These are phyloP conservation scores for Mortierella sp. DNA, from an alignment of 371 early-diverging fungal species.

Conservation along the genomic window DNA sequence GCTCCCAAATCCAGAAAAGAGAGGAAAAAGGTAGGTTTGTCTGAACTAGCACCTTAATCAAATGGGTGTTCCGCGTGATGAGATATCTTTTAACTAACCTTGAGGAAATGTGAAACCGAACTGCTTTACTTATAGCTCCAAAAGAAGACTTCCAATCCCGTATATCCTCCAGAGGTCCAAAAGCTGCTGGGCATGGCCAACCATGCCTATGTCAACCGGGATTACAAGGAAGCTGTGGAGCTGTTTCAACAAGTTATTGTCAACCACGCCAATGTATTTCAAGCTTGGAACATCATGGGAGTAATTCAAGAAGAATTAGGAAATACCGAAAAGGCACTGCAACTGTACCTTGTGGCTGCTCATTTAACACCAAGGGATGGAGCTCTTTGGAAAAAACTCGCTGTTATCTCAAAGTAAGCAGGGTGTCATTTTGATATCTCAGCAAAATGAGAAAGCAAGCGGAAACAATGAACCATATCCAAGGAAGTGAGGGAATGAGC, in stretches of 20 bases:
- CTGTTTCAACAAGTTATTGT: constrained; percentile 82
- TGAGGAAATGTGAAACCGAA: not conserved
- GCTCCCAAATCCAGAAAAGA: constrained; percentile 36
- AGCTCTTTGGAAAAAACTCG: constrained; percentile 90
- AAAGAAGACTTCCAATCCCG: constrained; percentile 30
- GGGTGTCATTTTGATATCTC: not conserved
- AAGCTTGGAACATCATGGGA: constrained; percentile 92
- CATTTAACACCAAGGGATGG: constrained; percentile 85
- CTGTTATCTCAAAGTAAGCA: constrained; percentile 74
- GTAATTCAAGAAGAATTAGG: constrained; percentile 92
- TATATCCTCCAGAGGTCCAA: constrained; percentile 67
- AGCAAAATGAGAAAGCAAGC: too few relatives aligned
- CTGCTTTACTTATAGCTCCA: not conserved
- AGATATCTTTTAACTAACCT: not conserved
- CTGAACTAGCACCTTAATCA: not conserved
- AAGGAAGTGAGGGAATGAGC: not conserved
- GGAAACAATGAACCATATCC: not conserved
- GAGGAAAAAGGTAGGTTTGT: constrained; percentile 28
- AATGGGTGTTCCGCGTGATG: too few relatives aligned
- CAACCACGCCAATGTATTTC: constrained; percentile 73
- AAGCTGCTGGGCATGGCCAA: constrained; percentile 82
- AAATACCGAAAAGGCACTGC: constrained; percentile 78
- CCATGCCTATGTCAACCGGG: constrained; percentile 72
- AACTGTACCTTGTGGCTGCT: constrained; percentile 91
- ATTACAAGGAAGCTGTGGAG: constrained; percentile 77